Base-by-base conservation (phyloP, 176 grass and related monocot genomes). In the Ananas comosus region DNA sequence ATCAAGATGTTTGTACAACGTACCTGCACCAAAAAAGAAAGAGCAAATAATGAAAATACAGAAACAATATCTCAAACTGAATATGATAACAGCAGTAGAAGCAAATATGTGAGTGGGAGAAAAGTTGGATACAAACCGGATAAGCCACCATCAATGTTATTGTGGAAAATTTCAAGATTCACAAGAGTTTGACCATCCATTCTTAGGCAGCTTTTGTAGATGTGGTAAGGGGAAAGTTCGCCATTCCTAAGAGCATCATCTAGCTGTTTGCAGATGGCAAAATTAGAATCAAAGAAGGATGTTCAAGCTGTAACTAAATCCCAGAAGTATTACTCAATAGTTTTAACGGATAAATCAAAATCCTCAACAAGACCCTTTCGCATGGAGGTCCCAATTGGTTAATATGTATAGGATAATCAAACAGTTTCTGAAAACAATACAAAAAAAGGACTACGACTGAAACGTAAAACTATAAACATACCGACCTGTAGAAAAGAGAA, bases 121-220 rank as follows among this genome's bases (percentile, higher is more conserved):
- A 65, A 79, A 70, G 14, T 64, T 25, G 9, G 18, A 63, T 28
- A 53, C 64, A 21, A 82, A 90, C 88, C 93, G 83, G 93, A 83
- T 75, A 81, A 75, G 29, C 93, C 81, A 23, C 88, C 89, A 74
- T 96, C 89, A 75, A 76, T 77, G 75, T 68, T 96, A 66, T 96
- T 96, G 68, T 68, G 79, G 80, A 96, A 96, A 76, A 96, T 87
- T 78, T 96, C 93, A 71, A 96, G 93, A 85, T 96, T 96, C 63
- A 92, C 79, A 51, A 96, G 93, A 56, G 93, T 92, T 65, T 96
- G 93, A 49, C 93, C 93, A 69, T 92, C 89, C 93, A 96, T 92
- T 79, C 86, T 96, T 73, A 96, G 74, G 74, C 81, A 96, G 63
- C 84, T 85, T 88, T 79, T 87, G 65, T 96, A 96, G 24, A 96